phyloP scores from a whole-genome alignment of 2,329 filamentous ascomycete species.

The Fusarium agapanthi region DNA sequence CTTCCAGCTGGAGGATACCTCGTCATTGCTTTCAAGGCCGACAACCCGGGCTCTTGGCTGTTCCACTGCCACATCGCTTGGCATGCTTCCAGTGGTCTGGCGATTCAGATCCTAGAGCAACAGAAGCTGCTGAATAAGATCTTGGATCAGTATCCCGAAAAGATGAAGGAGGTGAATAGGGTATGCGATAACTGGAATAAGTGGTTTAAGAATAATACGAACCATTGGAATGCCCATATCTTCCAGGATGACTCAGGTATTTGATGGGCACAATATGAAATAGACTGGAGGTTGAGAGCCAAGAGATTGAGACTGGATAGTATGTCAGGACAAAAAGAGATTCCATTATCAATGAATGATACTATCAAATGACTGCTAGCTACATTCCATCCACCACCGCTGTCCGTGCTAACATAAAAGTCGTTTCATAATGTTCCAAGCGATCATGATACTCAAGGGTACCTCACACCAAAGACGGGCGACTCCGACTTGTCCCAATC shows the following conservation, averaged over 20 bases:
- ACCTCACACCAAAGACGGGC: conserved; percentile 54
- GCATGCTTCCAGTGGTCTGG: conserved; percentile 18
- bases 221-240: conserved; percentile 5
- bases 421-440: neutral
- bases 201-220: conserved; percentile 7
- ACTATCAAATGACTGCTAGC: neutral
- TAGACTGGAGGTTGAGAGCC: neutral
- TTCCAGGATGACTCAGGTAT: conserved; percentile 15
- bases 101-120: conserved; percentile 18
- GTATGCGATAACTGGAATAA: conserved; percentile 20
- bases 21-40: conserved; percentile 5
- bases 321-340: neutral
- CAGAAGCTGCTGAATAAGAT: conserved; percentile 6
- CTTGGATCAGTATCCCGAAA: neutral
- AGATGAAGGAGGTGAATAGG: conserved; percentile 13
- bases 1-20: conserved; percentile 17
- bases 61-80: conserved; percentile 22
- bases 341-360: neutral
- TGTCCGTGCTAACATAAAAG: neutral
- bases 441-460: conserved; percentile 35
- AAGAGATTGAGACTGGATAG: neutral
- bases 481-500: conserved; percentile 59
- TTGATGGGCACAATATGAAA: neutral
- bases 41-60: conserved; percentile 18
- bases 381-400: neutral